Evolutionary conservation across 495 filamentous ascomycete genomes (phyloP).

Genomic region (Penicillium steckii): DNA sequence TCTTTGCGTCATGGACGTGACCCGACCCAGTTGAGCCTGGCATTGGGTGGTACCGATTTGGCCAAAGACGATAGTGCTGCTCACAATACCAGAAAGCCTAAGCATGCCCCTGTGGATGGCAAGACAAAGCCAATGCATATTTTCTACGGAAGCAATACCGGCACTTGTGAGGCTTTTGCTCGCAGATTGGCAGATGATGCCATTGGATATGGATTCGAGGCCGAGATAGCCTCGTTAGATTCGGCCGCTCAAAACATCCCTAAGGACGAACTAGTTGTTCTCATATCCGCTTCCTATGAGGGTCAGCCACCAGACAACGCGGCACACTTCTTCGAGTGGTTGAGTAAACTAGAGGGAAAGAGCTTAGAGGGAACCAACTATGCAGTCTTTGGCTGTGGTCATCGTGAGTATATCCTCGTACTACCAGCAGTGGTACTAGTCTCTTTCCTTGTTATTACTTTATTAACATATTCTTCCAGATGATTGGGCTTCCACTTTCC

Average conservation of each 20-base stretch:
- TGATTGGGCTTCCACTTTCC: conserved; percentile 72
- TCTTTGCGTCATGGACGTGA: conserved; percentile 57
- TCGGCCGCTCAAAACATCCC: conserved; percentile 61
- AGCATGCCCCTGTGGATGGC: conserved; percentile 11
- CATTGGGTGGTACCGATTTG: conserved; percentile 33
- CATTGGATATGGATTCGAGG: conserved; percentile 53
- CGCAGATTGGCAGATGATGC: conserved; percentile 61
- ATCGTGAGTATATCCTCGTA: conserved; percentile 31
- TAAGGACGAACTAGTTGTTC: conserved; percentile 58
- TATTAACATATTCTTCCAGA: conserved; percentile 27
- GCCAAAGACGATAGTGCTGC: conserved; percentile 11
- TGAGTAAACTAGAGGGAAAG: conserved; percentile 50
- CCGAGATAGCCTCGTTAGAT: conserved; percentile 58
- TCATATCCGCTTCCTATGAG: conserved; percentile 73
- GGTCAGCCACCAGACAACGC: conserved; percentile 77
- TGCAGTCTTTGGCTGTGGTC: conserved; percentile 58
- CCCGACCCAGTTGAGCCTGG: conserved; percentile 54
- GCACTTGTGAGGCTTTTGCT: conserved; percentile 72
- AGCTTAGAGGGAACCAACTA: conserved; percentile 56
- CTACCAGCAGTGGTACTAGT: too few relatives aligned
- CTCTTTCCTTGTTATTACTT: background rate
- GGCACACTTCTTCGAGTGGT: conserved; percentile 64
- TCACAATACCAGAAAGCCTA: conserved; percentile 22
- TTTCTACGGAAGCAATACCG: conserved; percentile 73
- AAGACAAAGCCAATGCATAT: conserved; percentile 55